A percentile compares a stretch with the other conserved stretches of the same genome.
Evolutionary conservation across 83 land plant genomes (phyloP).

Genomic region (Diphasiastrum complanatum): DNA sequence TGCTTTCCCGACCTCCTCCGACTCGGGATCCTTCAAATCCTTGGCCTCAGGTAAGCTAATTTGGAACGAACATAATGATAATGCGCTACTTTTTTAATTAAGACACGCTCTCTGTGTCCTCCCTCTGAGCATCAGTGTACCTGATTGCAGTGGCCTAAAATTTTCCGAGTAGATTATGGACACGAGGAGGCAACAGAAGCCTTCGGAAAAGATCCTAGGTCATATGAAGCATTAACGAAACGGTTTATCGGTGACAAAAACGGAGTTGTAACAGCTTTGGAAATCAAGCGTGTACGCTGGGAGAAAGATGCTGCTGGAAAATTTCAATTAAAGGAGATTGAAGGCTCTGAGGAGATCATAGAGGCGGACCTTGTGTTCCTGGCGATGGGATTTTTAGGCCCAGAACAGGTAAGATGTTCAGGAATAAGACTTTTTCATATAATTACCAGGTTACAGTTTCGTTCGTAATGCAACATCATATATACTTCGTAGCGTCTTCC

Average conservation of each 20-base stretch:
- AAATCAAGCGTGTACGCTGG: constrained; percentile 73
- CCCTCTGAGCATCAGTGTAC: background rate
- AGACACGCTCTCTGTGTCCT: background rate
- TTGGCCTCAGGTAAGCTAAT: constrained; percentile 99
- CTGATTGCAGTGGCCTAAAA: constrained; percentile 75
- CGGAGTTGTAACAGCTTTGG: constrained; percentile 71
- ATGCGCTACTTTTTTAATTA: too few species aligned
- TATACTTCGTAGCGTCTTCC: too few species aligned
- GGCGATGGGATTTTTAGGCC: constrained; percentile 97
- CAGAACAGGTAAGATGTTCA: constrained; percentile 63
- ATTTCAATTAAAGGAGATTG: constrained; percentile 67
- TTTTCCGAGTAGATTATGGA: constrained; percentile 96
- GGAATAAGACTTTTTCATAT: too few species aligned
- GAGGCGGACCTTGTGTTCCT: constrained; percentile 85
- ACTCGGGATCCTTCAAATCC: constrained; percentile 87
- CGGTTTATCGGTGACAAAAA: constrained; percentile 72
- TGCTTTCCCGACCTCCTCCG: constrained; percentile 81
- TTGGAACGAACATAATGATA: too few species aligned
- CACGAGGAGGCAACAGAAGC: constrained; percentile 85
- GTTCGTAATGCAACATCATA: too few species aligned
- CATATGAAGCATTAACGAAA: constrained; percentile 85
- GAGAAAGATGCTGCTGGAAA: constrained; percentile 77
- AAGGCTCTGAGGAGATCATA: constrained; percentile 72
- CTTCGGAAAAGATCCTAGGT: constrained; percentile 86
- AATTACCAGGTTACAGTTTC: too few species aligned